Conservation (phyloP, 805 yeast species). For the Kluyveromyces siamensis region DNA sequence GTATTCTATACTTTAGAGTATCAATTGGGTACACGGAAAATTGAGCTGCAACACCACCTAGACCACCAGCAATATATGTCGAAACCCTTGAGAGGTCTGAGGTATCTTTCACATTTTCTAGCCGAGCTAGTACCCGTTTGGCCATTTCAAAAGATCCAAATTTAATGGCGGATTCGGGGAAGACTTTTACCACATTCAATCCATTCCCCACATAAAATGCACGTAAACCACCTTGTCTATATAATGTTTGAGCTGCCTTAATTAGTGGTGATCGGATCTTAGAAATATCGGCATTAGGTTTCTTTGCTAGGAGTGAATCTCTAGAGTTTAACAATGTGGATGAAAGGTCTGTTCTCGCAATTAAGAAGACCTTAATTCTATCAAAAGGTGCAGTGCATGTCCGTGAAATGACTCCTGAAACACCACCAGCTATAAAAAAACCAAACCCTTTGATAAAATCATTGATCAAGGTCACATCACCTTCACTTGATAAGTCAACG, state of each 20-base stretch:
- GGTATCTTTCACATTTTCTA: conserved; percentile 71
- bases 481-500: conserved; percentile 77
- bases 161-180: conserved; percentile 96
- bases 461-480: conserved; percentile 78
- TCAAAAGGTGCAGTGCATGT: conserved; percentile 97
- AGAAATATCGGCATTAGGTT: conserved; percentile 29
- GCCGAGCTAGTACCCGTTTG: conserved; percentile 57
- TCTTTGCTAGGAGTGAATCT: conserved; percentile 35
- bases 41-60: conserved; percentile 93
- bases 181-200: conserved; percentile 81
- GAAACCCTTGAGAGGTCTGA: conserved; percentile 63
- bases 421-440: conserved; percentile 88
- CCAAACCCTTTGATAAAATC: conserved; percentile 81
- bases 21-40: conserved; percentile 92
- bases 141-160: conserved; percentile 92
- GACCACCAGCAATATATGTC: conserved; percentile 88
- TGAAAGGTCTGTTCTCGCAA: conserved; percentile 78
- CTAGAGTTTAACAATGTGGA: conserved; percentile 59
- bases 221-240: conserved; percentile 79
- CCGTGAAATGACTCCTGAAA: conserved; percentile 91
- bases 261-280: conserved; percentile 64
- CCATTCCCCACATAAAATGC: conserved; percentile 96
- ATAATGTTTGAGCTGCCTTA: conserved; percentile 73
- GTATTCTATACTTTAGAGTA: conserved; percentile 86
- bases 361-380: conserved; percentile 84